Evolutionary conservation across 345 rosid species (phyloP).

Genomic region (Citrus cavaleriei): DNA sequence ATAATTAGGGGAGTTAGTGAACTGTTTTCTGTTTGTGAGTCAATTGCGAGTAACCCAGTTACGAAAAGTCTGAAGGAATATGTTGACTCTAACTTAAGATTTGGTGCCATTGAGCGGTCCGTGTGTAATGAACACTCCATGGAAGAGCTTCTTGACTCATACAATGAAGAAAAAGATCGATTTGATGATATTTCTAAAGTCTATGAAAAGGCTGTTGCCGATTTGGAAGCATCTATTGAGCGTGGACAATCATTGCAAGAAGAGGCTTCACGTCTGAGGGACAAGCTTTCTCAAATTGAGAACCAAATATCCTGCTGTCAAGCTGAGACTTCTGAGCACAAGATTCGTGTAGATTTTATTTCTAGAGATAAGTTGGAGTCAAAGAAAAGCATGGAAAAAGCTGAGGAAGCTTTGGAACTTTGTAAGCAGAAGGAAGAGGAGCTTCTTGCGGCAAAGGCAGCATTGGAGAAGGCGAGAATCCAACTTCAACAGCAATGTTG

Average conservation of each 20-base stretch:
- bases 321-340: slow-evolving; percentile 28
- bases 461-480: slow-evolving; percentile 22
- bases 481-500: slow-evolving; percentile 10
- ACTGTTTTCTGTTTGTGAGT: not conserved
- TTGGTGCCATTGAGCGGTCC: slow-evolving; percentile 16
- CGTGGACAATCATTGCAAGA: slow-evolving; percentile 19
- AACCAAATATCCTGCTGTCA: slow-evolving; percentile 27
- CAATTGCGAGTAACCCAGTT: not conserved
- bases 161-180: slow-evolving; percentile 16
- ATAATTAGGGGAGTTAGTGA: slow-evolving; percentile 5
- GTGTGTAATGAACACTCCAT: not conserved
- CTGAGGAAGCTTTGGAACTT: slow-evolving; percentile 12
- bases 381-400: slow-evolving; percentile 25
- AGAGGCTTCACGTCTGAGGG: slow-evolving; percentile 23
- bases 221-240: slow-evolving; percentile 16
- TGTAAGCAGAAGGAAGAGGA: slow-evolving; percentile 14
- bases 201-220: slow-evolving; percentile 25
- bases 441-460: slow-evolving; percentile 17
- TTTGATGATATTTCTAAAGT: slow-evolving; percentile 28
- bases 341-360: slow-evolving; percentile 13
- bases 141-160: slow-evolving; percentile 22
- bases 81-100: slow-evolving; percentile 5
- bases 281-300: slow-evolving; percentile 24
- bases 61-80: not conserved
- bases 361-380: slow-evolving; percentile 21